Base-by-base conservation (phyloP, 83 land plant species). In the Picea abies region DNA sequence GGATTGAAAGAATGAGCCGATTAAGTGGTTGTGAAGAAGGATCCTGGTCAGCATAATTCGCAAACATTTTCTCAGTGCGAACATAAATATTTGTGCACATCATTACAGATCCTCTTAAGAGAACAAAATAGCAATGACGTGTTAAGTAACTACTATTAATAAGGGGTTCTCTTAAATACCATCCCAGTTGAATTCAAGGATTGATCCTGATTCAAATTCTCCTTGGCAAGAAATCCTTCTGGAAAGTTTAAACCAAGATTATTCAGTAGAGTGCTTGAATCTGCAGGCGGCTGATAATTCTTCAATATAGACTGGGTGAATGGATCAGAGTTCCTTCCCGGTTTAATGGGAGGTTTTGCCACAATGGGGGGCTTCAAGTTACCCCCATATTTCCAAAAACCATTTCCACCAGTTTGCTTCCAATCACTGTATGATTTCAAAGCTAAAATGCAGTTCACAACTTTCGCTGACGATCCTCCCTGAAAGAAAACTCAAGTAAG, bases 361-460 rank as follows among this genome's bases (percentile, higher is more conserved):
- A 80, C 22, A 61, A 69, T 68, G 63, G 80, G 58, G 32, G 90
- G 82, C 82, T 90, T 89, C 25, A 83, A 39, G 84, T 82, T 87
- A 35, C 93, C 89, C 76, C 96, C 88, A 80, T 85, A 94, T 88
- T 86, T 93, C 95, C 95, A 90, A 25, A 90, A 88, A 75, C 94
- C 94, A 83, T 82, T 87, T 60, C 86, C 90, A 3, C 89, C 95
- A 32, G 81, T 84, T 37, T 87, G 91, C 83, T 91, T 94, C 97
- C 97, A 94, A 19, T 94, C 97, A 68, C 80, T 19, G 76, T 91
- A 96, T 9, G 99, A 88, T 78, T 96, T 96, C 22, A 96, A 85
- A n/a, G 92, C 93, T 64, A 96, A 89, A 60, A 96, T 90, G 77
- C 91, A 90, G 85, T 96, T 90, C 62, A 96, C 99, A 61, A 96